These are phyloP conservation scores for Cystobasidiaceae sp. DNA, from an alignment of 1,284 basidiomycete species.

Conservation along the genomic window DNA sequence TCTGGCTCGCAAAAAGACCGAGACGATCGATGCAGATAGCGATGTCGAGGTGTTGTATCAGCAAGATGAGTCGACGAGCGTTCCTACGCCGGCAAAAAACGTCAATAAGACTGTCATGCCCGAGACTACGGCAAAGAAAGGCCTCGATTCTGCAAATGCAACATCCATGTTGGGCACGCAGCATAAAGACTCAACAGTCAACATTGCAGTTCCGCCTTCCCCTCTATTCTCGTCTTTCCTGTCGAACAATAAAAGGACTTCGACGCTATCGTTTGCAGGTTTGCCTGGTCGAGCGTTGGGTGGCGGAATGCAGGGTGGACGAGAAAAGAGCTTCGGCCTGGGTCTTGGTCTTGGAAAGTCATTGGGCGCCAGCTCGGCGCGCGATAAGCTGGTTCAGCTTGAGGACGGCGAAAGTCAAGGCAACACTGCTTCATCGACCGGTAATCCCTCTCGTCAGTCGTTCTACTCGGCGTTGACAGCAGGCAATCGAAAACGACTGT, in stretches of 20 bases:
- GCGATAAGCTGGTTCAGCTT: not conserved
- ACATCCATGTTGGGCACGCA: not conserved
- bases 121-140: slow-evolving; percentile 1
- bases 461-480: slow-evolving; percentile 13
- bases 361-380: slow-evolving; percentile 16
- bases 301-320: slow-evolving; percentile 1
- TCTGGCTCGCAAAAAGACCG: not conserved
- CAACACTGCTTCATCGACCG: not conserved
- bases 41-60: not conserved
- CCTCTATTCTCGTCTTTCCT: slow-evolving; percentile 26
- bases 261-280: slow-evolving; percentile 20
- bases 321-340: slow-evolving; percentile 40
- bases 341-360: slow-evolving; percentile 32
- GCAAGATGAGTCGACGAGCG: not conserved
- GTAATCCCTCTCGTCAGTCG: not conserved
- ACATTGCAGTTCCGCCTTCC: slow-evolving; percentile 11
- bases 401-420: slow-evolving; percentile 26
- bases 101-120: slow-evolving; percentile 11
- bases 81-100: slow-evolving; percentile 6
- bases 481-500: slow-evolving; percentile 8
- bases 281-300: slow-evolving; percentile 13
- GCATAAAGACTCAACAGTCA: slow-evolving; percentile 8
- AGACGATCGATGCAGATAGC: not conserved
- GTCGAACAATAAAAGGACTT: slow-evolving; percentile 12
- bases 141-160: not conserved